Conservation (phyloP, 345 rosid species). For the Pugionium dolabratum region DNA sequence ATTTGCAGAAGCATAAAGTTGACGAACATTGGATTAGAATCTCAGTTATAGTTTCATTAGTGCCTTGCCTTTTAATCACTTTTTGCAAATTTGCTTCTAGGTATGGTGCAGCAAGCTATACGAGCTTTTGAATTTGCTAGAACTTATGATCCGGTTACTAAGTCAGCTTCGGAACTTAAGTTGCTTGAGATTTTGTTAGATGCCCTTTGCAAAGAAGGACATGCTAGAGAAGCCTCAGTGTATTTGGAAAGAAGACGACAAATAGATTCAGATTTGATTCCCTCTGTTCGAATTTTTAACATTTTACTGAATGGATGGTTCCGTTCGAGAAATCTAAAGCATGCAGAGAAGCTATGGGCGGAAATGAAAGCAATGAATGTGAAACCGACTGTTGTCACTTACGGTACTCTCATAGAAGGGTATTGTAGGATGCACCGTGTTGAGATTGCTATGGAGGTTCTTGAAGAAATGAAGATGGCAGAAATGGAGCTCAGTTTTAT, state of each 20-base stretch:
- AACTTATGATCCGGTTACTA: constrained; percentile 40
- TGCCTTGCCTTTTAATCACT: constrained; percentile 3
- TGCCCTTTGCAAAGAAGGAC: constrained; percentile 79
- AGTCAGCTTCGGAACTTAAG: constrained; percentile 40
- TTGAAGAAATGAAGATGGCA: constrained; percentile 65
- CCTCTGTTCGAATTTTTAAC: constrained; percentile 62
- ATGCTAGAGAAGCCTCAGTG: constrained; percentile 56
- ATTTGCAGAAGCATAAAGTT: background rate
- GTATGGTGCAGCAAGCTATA: constrained; percentile 65
- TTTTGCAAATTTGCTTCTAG: constrained; percentile 41
- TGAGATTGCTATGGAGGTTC: constrained; percentile 64
- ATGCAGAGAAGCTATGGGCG: constrained; percentile 71
- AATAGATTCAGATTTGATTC: constrained; percentile 50
- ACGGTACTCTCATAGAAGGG: constrained; percentile 84
- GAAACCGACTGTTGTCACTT: constrained; percentile 63
- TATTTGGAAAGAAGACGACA: constrained; percentile 47
- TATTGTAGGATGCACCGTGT: constrained; percentile 67
- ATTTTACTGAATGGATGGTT: constrained; percentile 87
- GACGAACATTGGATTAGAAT: background rate
- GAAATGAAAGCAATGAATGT: constrained; percentile 61
- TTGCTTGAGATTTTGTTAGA: constrained; percentile 78
- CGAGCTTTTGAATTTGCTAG: constrained; percentile 63
- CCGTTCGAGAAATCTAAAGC: constrained; percentile 59
- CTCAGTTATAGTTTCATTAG: background rate
- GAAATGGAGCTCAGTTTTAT: constrained; percentile 60